Evolutionary conservation across 495 filamentous ascomycete species (phyloP).

Genomic region (Aspergillus avenaceus): DNA sequence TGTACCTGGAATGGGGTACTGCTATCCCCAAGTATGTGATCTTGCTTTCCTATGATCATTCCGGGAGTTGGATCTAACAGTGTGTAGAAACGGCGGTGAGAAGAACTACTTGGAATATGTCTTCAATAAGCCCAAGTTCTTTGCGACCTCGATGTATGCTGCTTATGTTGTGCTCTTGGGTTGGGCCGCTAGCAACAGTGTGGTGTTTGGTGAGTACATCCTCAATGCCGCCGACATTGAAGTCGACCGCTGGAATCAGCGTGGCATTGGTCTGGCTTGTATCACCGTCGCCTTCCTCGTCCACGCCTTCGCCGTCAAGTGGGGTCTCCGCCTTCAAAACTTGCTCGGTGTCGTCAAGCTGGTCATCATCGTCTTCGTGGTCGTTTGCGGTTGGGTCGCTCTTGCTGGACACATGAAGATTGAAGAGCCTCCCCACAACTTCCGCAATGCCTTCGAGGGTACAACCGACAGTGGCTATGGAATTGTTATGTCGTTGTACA

Average conservation of each 20-base stretch:
- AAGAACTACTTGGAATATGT: conserved; percentile 72
- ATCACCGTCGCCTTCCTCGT: conserved; percentile 60
- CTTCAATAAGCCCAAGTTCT: conserved; percentile 59
- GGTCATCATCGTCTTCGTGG: conserved; percentile 60
- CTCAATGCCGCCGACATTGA: conserved; percentile 57
- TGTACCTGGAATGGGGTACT: conserved; percentile 54
- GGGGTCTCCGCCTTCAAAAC: conserved; percentile 65
- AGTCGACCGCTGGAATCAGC: conserved; percentile 62
- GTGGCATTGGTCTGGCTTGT: conserved; percentile 63
- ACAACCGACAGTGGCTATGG: conserved; percentile 55
- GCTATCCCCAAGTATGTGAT: conserved; percentile 45
- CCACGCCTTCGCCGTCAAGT: conserved; percentile 59
- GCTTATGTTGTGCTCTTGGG: conserved; percentile 54
- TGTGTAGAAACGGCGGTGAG: conserved; percentile 58
- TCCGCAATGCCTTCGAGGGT: conserved; percentile 60
- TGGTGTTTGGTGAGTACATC: conserved; percentile 68
- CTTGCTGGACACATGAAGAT: conserved; percentile 43
- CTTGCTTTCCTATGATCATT: neutral
- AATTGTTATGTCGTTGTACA: conserved; percentile 59
- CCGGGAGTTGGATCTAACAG: neutral
- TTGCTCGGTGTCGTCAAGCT: conserved; percentile 65
- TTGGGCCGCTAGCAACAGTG: conserved; percentile 57
- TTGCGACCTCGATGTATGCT: conserved; percentile 60
- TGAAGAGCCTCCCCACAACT: conserved; percentile 53
- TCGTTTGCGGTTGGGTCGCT: conserved; percentile 61